Conservation (phyloP, 2,329 filamentous ascomycete species). For the Pseudocercospora musae region DNA sequence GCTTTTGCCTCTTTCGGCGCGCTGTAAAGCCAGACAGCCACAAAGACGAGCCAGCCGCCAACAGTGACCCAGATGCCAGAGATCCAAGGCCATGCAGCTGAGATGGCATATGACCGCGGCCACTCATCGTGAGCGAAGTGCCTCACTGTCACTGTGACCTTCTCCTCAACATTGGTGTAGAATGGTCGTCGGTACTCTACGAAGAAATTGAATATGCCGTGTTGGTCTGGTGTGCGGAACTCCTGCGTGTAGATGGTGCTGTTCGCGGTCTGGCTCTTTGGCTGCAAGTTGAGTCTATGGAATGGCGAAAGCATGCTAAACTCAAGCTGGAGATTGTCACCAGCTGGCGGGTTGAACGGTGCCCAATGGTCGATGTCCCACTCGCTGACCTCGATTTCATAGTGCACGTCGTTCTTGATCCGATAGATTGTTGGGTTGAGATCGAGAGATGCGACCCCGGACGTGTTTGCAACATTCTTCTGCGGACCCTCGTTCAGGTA, state of each 20-base stretch:
- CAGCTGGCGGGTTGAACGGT: conserved; percentile 67
- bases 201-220: conserved; percentile 98
- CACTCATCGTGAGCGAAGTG: conserved; percentile 98
- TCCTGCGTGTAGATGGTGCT: conserved; percentile 69
- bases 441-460: conserved; percentile 42
- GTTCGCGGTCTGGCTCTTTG: conserved; percentile 55
- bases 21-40: conserved; percentile 81
- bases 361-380: conserved; percentile 70
- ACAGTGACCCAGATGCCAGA: conserved; percentile 81
- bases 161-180: conserved; percentile 84
- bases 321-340: conserved; percentile 83
- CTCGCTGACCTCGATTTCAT: conserved; percentile 84
- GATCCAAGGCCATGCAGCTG: conserved; percentile 92
- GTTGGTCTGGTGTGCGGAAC: conserved; percentile 89
- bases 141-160: conserved; percentile 87
- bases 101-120: conserved; percentile 85
- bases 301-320: conserved; percentile 99
- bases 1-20: conserved; percentile 50
- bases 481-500: conserved; percentile 56
- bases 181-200: conserved; percentile 97
- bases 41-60: conserved; percentile 79
- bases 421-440: conserved; percentile 86
- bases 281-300: conserved; percentile 74
- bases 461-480: conserved; percentile 36
- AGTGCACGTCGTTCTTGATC: conserved; percentile 91